Percentiles rank a stretch among this genome's conserved stretches.
phyloP scores from a whole-genome alignment of 495 filamentous ascomycete genomes.

The Astrothelium macrocarpum region DNA sequence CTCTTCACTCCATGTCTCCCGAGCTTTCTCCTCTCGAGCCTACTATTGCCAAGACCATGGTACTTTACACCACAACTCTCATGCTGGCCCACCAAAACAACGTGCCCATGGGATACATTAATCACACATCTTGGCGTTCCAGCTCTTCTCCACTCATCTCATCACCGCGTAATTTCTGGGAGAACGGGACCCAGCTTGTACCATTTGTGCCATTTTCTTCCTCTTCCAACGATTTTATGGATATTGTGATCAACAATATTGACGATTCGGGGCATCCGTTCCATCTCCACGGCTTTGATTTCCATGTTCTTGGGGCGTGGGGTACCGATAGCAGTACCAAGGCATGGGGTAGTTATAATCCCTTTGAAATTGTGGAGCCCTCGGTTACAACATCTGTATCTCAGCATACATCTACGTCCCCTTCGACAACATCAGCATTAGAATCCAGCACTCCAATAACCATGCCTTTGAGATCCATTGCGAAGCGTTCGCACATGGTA shows the following conservation, averaged over 20 bases:
- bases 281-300: constrained; percentile 35
- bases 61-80: constrained; percentile 38
- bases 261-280: constrained; percentile 45
- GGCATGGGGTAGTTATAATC: constrained; percentile 24
- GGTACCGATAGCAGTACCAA: constrained; percentile 1
- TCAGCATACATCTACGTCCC: background rate
- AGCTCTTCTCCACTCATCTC: constrained; percentile 14
- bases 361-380: constrained; percentile 14
- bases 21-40: constrained; percentile 2
- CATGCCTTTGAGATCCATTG: background rate
- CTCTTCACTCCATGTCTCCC: background rate
- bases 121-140: constrained; percentile 16
- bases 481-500: background rate
- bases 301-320: constrained; percentile 19
- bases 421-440: background rate
- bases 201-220: constrained; percentile 19
- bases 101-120: constrained; percentile 41
- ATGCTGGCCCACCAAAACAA: constrained; percentile 59
- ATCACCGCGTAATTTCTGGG: constrained; percentile 11
- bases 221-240: constrained; percentile 32
- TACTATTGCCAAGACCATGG: constrained; percentile 32
- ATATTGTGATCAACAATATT: constrained; percentile 44
- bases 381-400: background rate
- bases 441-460: background rate
- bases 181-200: constrained; percentile 20